Percentiles rank a stretch among this genome's conserved stretches.
Evolutionary conservation across 306 rosid species (phyloP).

Genomic region (Inga oerstediana): DNA sequence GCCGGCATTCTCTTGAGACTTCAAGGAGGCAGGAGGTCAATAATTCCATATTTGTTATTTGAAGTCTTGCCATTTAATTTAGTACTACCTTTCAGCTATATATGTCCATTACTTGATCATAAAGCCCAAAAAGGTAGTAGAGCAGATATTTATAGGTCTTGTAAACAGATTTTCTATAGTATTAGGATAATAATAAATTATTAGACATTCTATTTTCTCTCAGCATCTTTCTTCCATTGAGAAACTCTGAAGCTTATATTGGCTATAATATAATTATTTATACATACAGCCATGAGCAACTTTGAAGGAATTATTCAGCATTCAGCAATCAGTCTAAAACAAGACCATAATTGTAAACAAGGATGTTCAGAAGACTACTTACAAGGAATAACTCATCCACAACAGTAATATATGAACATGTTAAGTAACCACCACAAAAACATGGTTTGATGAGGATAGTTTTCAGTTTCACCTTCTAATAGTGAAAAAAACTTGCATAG

Average conservation of each 20-base stretch:
- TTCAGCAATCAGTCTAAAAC: background rate
- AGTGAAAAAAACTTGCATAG: background rate
- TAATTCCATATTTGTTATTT: conserved; percentile 35
- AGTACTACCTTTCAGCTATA: conserved; percentile 45
- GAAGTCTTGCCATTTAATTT: conserved; percentile 45
- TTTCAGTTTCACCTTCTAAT: background rate
- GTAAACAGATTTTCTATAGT: conserved; percentile 59
- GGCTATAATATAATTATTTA: background rate
- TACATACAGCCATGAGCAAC: background rate
- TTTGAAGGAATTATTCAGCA: background rate
- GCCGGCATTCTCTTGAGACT: conserved; percentile 46
- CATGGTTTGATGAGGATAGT: background rate
- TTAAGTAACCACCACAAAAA: background rate
- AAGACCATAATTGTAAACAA: background rate
- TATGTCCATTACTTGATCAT: conserved; percentile 46
- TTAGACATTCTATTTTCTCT: conserved; percentile 45
- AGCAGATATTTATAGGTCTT: conserved; percentile 49
- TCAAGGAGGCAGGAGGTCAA: conserved; percentile 43
- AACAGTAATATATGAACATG: conserved; percentile 2
- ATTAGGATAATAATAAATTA: conserved; percentile 67
- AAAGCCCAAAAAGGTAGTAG: conserved; percentile 49
- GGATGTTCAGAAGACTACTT: background rate
- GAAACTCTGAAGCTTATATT: background rate
- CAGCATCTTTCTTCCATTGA: conserved; percentile 22
- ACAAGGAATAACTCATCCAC: background rate